Percentiles rank a stretch among this genome's conserved stretches.
These are phyloP conservation scores for Populus deltoides DNA, from an alignment of 345 rosid genomes.

Conservation along the genomic window DNA sequence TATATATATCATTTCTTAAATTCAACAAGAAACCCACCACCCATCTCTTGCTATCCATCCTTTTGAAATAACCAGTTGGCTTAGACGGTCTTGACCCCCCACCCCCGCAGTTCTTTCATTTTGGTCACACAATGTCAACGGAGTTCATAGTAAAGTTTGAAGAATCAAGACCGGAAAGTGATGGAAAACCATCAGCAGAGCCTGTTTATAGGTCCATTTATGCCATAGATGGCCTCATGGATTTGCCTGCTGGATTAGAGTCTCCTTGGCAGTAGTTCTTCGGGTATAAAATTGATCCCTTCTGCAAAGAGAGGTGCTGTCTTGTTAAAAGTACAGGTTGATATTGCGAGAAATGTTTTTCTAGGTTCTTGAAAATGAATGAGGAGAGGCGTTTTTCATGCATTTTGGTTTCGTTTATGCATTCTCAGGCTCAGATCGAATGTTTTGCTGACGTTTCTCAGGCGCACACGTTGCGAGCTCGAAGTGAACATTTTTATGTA, in stretches of 20 bases:
- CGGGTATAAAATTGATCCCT: constrained; percentile 35
- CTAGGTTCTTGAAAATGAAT: neutral
- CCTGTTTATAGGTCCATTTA: constrained; percentile 81
- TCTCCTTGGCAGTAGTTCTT: constrained; percentile 88
- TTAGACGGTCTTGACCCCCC: neutral
- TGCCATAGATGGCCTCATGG: constrained; percentile 73
- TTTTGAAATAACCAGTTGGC: neutral
- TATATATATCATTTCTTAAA: neutral
- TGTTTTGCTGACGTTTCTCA: neutral
- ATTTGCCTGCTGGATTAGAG: constrained; percentile 46
- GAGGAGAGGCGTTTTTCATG: neutral
- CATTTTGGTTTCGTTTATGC: neutral
- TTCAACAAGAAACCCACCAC: neutral
- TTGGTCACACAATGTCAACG: constrained; percentile 22
- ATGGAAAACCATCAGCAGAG: constrained; percentile 57
- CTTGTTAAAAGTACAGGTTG: neutral
- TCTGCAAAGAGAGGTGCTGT: too few species aligned
- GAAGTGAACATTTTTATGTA: neutral
- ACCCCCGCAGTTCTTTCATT: neutral
- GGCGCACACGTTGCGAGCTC: neutral
- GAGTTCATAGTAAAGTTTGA: constrained; percentile 66
- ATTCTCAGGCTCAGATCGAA: neutral
- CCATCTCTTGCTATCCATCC: neutral
- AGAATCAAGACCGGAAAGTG: constrained; percentile 53
- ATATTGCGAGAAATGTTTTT: too few species aligned